These are phyloP conservation scores for Globisporangium perplexum DNA, from an alignment of 352 stramenopile species.

Conservation along the genomic window DNA sequence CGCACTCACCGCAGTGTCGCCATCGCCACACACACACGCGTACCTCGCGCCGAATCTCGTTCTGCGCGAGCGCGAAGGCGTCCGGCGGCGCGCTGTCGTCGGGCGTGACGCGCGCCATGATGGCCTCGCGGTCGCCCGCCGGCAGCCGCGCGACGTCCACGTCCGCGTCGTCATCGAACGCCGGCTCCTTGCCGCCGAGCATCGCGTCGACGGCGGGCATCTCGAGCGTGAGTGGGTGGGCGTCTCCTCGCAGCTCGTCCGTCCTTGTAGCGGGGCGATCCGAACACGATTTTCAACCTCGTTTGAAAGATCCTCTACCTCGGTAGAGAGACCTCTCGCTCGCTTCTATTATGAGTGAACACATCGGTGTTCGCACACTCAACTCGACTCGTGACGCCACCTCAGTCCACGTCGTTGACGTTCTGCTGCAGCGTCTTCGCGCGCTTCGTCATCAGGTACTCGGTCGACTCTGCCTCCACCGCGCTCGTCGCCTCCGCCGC, in stretches of 20 bases:
- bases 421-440: conserved; percentile 28
- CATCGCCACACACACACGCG: neutral
- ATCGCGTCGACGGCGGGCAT: conserved; percentile 35
- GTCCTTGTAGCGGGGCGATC: no score
- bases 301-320: neutral
- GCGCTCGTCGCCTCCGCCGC: conserved; percentile 19
- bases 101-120: conserved; percentile 58
- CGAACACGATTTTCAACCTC: neutral
- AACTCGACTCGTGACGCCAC: neutral
- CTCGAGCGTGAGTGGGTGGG: neutral
- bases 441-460: conserved; percentile 53
- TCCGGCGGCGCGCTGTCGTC: conserved; percentile 62
- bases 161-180: conserved; percentile 61
- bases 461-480: conserved; percentile 24
- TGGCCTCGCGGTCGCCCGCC: conserved; percentile 57
- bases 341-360: neutral
- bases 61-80: conserved; percentile 69
- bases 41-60: conserved; percentile 78
- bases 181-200: conserved; percentile 33
- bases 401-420: conserved; percentile 6
- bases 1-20: neutral
- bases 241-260: no score
- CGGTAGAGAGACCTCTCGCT: neutral
- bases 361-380: neutral
- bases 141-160: conserved; percentile 57